Conservation (phyloP, 305 asterid genomes). For the Solanum aculeatissimum region DNA sequence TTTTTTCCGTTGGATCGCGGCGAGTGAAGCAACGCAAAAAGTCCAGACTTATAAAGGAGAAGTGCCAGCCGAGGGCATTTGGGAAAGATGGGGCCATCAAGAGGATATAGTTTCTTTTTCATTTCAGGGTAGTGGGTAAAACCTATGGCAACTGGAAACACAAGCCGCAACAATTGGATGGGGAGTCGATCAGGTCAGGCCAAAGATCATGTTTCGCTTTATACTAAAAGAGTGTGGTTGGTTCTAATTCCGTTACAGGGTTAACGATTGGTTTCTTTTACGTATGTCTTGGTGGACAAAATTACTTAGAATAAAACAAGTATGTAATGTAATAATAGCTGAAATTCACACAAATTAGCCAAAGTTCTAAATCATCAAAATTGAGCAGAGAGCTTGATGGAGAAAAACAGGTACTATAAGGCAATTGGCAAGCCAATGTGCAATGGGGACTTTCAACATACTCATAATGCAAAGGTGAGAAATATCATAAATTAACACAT, state of each 20-base stretch:
- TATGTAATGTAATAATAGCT: not conserved
- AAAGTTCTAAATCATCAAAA: not conserved
- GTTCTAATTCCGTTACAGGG: not conserved
- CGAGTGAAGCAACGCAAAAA: not conserved
- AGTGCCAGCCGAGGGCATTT: not conserved
- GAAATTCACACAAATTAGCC: not conserved
- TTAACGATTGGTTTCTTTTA: not conserved
- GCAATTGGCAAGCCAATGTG: not conserved
- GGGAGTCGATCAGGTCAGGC: not conserved
- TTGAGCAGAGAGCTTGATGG: not conserved
- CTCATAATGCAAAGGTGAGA: not conserved
- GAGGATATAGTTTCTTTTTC: not conserved
- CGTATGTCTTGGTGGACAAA: not conserved
- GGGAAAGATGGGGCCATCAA: not conserved
- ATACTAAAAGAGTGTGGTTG: not conserved
- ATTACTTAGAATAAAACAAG: not conserved
- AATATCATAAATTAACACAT: not conserved
- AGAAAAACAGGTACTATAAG: not conserved
- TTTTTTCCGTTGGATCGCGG: not conserved
- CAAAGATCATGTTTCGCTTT: not conserved
- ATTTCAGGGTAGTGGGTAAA: not conserved
- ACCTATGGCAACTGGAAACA: not conserved
- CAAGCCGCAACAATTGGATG: not conserved
- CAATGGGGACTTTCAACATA: not conserved
- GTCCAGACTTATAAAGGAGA: not conserved